Conservation (phyloP, 768 basidiomycete species). For the Cystofilobasidium bisporidii region DNA sequence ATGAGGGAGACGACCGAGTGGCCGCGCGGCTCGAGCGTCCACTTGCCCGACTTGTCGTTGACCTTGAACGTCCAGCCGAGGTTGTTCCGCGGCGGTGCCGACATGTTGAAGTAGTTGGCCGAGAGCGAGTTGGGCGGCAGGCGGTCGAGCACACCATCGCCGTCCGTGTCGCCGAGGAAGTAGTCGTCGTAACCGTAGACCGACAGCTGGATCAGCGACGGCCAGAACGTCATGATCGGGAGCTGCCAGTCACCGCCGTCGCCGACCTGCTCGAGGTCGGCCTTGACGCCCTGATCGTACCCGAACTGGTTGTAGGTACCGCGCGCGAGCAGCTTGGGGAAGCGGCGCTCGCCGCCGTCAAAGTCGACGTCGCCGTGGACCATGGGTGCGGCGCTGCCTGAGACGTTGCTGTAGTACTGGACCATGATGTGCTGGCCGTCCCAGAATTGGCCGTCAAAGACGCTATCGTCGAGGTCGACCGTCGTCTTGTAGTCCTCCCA, state of each 20-base stretch:
- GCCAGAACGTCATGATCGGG: conserved; percentile 75
- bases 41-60: conserved; percentile 64
- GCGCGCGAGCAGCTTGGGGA: conserved; percentile 76
- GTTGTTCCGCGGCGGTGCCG: conserved; percentile 66
- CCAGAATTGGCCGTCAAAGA: conserved; percentile 62
- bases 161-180: conserved; percentile 84
- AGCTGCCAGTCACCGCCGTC: conserved; percentile 65
- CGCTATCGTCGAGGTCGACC: conserved; percentile 53
- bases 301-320: conserved; percentile 89
- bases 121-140: conserved; percentile 69
- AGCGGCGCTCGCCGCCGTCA: conserved; percentile 53
- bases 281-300: conserved; percentile 68
- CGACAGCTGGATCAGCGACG: conserved; percentile 78
- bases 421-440: conserved; percentile 72
- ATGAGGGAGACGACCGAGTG: conserved; percentile 65
- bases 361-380: conserved; percentile 68
- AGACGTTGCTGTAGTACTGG: conserved; percentile 74
- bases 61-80: conserved; percentile 76
- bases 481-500: conserved; percentile 74
- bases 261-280: conserved; percentile 55
- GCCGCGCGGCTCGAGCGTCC: conserved; percentile 73
- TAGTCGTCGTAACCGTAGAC: conserved; percentile 84
- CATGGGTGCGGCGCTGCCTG: conserved; percentile 55
- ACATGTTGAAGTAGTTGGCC: conserved; percentile 81
- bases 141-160: conserved; percentile 77